A percentile compares a stretch with the other conserved stretches of the same genome.
Evolutionary conservation across 2,329 filamentous ascomycete species (phyloP).

Genomic region (Xylariaceae sp.): DNA sequence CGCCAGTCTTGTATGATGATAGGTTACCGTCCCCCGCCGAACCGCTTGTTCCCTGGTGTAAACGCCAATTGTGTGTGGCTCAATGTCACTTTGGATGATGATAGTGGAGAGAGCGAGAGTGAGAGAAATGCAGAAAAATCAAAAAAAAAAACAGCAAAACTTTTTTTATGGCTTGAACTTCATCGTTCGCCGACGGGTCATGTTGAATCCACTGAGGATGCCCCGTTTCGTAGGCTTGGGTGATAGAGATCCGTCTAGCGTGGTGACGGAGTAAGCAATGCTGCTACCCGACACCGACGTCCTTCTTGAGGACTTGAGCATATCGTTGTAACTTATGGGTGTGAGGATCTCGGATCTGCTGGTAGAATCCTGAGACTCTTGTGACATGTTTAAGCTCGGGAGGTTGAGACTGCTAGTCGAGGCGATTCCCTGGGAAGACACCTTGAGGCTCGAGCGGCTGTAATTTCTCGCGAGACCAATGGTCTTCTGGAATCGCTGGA

Average conservation of each 20-base stretch:
- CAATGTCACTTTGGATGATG: constrained; percentile 3
- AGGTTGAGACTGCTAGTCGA: constrained; percentile 29
- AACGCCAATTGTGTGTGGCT: neutral
- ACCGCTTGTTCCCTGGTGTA: neutral
- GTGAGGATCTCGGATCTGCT: constrained; percentile 27
- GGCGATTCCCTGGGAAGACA: constrained; percentile 23
- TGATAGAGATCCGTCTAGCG: constrained; percentile 18
- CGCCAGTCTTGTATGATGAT: constrained; percentile 15
- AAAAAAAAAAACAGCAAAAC: neutral
- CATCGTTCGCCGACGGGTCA: constrained; percentile 39
- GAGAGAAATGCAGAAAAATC: neutral
- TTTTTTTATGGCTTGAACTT: constrained; percentile 25
- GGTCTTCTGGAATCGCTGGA: constrained; percentile 46
- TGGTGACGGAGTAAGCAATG: constrained; percentile 21
- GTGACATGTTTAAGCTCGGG: constrained; percentile 20
- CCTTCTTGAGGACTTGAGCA: constrained; percentile 41
- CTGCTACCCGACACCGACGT: constrained; percentile 31
- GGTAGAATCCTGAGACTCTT: constrained; percentile 30
- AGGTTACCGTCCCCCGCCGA: neutral
- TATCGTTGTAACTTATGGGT: constrained; percentile 45
- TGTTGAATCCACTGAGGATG: constrained; percentile 34
- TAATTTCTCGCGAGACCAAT: constrained; percentile 51
- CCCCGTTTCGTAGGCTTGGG: constrained; percentile 28
- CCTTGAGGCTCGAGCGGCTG: constrained; percentile 45
- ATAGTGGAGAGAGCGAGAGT: constrained; percentile 3